These are phyloP conservation scores for Corinectria fuckeliana DNA, from an alignment of 2,329 filamentous ascomycete genomes.

Conservation along the genomic window DNA sequence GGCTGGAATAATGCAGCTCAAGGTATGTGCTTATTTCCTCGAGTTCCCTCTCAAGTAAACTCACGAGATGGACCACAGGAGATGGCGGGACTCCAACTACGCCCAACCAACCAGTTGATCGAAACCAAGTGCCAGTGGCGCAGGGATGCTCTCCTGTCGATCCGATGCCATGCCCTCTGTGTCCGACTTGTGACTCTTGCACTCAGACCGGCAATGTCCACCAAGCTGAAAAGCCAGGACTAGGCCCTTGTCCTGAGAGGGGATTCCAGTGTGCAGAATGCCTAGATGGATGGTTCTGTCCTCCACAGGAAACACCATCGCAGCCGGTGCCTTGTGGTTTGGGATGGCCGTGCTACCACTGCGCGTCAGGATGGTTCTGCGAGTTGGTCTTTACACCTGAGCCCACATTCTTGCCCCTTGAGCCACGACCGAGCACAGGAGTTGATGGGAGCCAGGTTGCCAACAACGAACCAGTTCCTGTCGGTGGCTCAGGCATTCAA, in stretches of 20 bases:
- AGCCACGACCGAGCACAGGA: neutral
- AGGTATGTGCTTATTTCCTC: neutral
- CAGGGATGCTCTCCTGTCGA: neutral
- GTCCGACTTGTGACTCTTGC: conserved; percentile 25
- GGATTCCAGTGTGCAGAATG: conserved; percentile 41
- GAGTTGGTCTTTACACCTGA: conserved; percentile 2
- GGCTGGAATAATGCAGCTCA: neutral
- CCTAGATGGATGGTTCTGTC: conserved; percentile 42
- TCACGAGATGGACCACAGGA: neutral
- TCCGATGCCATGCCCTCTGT: conserved; percentile 21
- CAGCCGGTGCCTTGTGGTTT: conserved; percentile 38
- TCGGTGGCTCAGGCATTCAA: neutral
- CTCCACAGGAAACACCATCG: conserved; percentile 41
- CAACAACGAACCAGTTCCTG: neutral
- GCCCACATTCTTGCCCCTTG: neutral
- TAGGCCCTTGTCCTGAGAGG: conserved; percentile 33
- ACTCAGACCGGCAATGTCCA: neutral
- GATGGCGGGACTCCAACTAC: neutral
- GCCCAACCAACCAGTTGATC: neutral
- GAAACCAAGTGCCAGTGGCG: neutral
- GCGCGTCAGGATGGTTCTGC: conserved; percentile 40
- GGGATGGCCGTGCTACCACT: conserved; percentile 44
- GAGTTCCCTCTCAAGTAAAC: neutral
- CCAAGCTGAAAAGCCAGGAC: neutral
- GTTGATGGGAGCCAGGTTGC: neutral